phyloP scores from a whole-genome alignment of 768 basidiomycete genomes.

The Lactarius sanguifluus region DNA sequence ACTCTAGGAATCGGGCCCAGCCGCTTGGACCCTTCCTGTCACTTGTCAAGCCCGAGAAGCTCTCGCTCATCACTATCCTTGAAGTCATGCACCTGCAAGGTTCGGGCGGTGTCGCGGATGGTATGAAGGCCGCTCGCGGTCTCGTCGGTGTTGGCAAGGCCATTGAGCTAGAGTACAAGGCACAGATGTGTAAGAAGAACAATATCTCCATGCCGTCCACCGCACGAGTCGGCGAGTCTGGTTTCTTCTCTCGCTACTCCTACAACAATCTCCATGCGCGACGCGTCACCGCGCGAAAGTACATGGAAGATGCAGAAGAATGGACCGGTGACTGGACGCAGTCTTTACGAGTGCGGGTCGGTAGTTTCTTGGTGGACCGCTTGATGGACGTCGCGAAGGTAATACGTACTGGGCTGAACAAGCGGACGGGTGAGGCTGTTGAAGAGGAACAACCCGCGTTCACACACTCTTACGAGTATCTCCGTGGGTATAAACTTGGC shows the following conservation, averaged over 20 bases:
- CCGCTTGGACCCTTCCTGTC: slow-evolving; percentile 68
- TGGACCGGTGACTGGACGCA: slow-evolving; percentile 89
- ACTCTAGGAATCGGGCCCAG: not conserved
- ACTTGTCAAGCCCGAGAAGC: slow-evolving; percentile 70
- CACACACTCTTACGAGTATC: slow-evolving; percentile 87
- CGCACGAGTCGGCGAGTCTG: slow-evolving; percentile 36
- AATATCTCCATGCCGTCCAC: slow-evolving; percentile 43
- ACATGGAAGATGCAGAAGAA: slow-evolving; percentile 61
- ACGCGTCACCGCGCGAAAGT: slow-evolving; percentile 63
- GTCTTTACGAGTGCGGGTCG: slow-evolving; percentile 68
- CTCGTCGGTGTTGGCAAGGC: slow-evolving; percentile 78
- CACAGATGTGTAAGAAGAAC: slow-evolving; percentile 69
- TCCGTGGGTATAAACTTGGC: slow-evolving; percentile 93
- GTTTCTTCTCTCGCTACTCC: slow-evolving; percentile 58
- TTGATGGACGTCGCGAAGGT: slow-evolving; percentile 85
- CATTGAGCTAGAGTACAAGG: slow-evolving; percentile 89
- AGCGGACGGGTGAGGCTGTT: slow-evolving; percentile 58
- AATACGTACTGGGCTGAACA: slow-evolving; percentile 55
- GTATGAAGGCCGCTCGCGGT: slow-evolving; percentile 88
- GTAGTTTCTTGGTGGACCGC: slow-evolving; percentile 77
- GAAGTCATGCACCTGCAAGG: slow-evolving; percentile 84
- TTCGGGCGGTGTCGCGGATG: slow-evolving; percentile 71
- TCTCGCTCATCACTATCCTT: slow-evolving; percentile 86
- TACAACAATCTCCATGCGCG: slow-evolving; percentile 62
- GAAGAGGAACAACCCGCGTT: slow-evolving; percentile 88